These are phyloP conservation scores for Populus deltoides DNA, from an alignment of 345 rosid genomes.

Conservation along the genomic window DNA sequence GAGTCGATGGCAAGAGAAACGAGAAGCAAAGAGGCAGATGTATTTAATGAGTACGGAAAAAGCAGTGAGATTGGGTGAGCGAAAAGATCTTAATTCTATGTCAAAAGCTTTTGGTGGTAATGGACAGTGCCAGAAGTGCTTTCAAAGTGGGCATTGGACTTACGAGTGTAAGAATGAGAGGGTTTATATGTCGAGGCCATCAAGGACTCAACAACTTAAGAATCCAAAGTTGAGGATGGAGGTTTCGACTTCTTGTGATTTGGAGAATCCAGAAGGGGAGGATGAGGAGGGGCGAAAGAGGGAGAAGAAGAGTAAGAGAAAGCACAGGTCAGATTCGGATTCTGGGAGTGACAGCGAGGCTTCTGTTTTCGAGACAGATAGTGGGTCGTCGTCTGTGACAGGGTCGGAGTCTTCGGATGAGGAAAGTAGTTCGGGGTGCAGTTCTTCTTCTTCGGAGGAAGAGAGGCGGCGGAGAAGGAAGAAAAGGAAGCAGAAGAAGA, in stretches of 20 bases:
- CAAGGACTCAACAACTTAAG: constrained; percentile 92
- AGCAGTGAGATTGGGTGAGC: constrained; percentile 82
- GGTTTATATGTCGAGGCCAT: constrained; percentile 85
- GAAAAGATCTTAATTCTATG: constrained; percentile 65
- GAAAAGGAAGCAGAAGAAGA: constrained; percentile 73
- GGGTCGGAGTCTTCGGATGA: constrained; percentile 59
- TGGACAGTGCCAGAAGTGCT: constrained; percentile 89
- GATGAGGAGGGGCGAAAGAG: constrained; percentile 50
- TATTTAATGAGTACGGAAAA: constrained; percentile 97
- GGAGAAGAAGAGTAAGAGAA: constrained; percentile 82
- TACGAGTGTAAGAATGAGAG: constrained; percentile 92
- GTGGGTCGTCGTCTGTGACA: constrained; percentile 55
- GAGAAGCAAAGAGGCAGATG: constrained; percentile 97
- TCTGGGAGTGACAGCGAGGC: constrained; percentile 82
- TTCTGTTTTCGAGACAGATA: constrained; percentile 81
- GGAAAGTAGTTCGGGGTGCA: constrained; percentile 59
- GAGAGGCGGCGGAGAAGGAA: constrained; percentile 58
- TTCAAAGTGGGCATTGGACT: constrained; percentile 93
- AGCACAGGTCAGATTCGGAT: constrained; percentile 60
- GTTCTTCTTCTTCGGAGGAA: constrained; percentile 78
- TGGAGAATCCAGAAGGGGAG: constrained; percentile 43
- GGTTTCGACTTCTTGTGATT: constrained; percentile 51
- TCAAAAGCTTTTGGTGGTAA: constrained; percentile 40
- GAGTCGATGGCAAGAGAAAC: constrained; percentile 96
- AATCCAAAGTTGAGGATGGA: constrained; percentile 76